Evolutionary conservation across 2,329 filamentous ascomycete genomes (phyloP).

Genomic region (Diaporthe citrichinensis): DNA sequence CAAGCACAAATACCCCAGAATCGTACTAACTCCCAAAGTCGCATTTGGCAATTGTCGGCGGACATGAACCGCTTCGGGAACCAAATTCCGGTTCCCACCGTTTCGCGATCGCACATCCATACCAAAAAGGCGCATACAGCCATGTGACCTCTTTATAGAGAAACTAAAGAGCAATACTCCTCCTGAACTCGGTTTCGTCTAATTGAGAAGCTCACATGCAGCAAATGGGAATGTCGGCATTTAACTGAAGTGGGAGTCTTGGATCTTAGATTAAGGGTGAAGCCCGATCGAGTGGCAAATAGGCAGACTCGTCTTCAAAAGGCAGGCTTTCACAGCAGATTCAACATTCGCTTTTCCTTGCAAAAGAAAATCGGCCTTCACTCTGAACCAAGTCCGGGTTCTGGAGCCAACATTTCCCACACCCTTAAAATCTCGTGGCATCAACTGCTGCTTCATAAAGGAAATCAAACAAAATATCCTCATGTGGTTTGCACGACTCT

Average conservation of each 20-base stretch:
- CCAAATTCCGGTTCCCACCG: background rate
- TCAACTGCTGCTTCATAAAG: too few species aligned
- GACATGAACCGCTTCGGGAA: background rate
- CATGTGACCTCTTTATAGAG: too few species aligned
- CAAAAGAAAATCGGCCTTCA: too few species aligned
- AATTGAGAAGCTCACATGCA: background rate
- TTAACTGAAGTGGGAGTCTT: background rate
- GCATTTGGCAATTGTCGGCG: conserved; percentile 11
- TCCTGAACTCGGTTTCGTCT: background rate
- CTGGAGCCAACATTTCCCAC: too few species aligned
- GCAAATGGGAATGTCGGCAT: background rate
- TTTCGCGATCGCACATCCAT: background rate
- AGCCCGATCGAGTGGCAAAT: background rate
- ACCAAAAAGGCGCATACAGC: background rate
- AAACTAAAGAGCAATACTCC: too few species aligned
- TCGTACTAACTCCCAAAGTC: background rate
- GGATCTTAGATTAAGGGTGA: background rate
- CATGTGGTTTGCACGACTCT: too few species aligned
- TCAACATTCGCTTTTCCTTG: too few species aligned
- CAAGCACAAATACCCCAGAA: background rate
- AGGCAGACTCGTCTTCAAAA: too few species aligned
- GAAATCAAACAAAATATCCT: too few species aligned
- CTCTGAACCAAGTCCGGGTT: too few species aligned
- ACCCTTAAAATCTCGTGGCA: too few species aligned
- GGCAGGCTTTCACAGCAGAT: too few species aligned